Conservation (phyloP, 371 early-diverging fungal species). For the Apophysomyces ossiformis region DNA sequence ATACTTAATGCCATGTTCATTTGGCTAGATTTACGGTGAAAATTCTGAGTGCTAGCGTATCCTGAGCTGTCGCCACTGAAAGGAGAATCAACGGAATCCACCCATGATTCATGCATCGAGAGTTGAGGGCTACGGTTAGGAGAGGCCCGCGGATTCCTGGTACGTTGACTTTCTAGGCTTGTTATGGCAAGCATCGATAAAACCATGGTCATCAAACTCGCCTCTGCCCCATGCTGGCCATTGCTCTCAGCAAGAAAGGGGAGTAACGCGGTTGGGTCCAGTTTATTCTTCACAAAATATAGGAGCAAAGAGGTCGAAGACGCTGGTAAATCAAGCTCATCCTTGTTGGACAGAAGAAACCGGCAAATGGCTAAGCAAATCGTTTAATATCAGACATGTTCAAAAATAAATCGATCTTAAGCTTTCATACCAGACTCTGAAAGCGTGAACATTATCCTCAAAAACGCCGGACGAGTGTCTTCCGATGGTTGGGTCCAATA, state of each 20-base stretch:
- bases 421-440: slow-evolving; percentile 31
- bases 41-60: slow-evolving; percentile 1
- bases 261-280: slow-evolving; percentile 24
- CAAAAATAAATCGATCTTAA: background rate
- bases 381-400: background rate
- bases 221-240: slow-evolving; percentile 21
- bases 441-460: slow-evolving; percentile 32
- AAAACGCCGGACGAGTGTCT: slow-evolving; percentile 25
- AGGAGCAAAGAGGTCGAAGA: slow-evolving; percentile 26
- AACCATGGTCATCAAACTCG: slow-evolving; percentile 31
- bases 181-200: slow-evolving; percentile 30
- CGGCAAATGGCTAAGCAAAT: slow-evolving; percentile 28
- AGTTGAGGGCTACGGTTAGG: slow-evolving; percentile 34
- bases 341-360: slow-evolving; percentile 23
- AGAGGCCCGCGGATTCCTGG: slow-evolving; percentile 4
- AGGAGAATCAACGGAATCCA: background rate
- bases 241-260: slow-evolving; percentile 9
- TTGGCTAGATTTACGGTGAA: background rate
- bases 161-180: slow-evolving; percentile 15
- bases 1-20: background rate
- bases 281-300: slow-evolving; percentile 31
- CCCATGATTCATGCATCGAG: slow-evolving; percentile 20
- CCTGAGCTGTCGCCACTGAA: slow-evolving; percentile 8
- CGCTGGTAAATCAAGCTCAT: slow-evolving; percentile 24
- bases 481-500: slow-evolving; percentile 41